Evolutionary conservation across 1,139 yeast species (phyloP).

Genomic region (Hyphopichia wangnamkhiaoensis): DNA sequence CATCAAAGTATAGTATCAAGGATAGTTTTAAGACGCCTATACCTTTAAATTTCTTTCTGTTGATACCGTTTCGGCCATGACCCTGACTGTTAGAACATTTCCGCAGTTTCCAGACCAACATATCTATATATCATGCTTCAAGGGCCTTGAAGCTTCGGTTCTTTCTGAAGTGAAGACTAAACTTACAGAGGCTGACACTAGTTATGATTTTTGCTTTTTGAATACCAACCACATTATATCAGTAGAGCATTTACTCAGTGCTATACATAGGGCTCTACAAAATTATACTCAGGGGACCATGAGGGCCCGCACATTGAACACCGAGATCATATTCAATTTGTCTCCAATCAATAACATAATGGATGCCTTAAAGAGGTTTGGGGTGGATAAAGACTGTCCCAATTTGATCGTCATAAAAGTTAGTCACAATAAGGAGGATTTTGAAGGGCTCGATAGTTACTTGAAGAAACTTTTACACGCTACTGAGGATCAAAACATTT

Average conservation of each 20-base stretch:
- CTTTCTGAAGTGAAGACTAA: conserved; percentile 28
- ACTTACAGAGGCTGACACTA: conserved; percentile 30
- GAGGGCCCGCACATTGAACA: conserved; percentile 43
- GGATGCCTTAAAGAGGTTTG: conserved; percentile 46
- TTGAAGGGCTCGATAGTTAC: conserved; percentile 14
- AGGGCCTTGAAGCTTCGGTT: conserved; percentile 16
- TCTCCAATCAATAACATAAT: conserved; percentile 46
- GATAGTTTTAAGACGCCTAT: no score
- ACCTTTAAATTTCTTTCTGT: no score
- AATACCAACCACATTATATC: conserved; percentile 41
- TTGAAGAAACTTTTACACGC: conserved; percentile 18
- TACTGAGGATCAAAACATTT: conserved; percentile 11
- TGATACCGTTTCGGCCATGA: no score
- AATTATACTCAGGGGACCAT: conserved; percentile 26
- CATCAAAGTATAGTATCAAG: no score
- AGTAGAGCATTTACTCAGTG: conserved; percentile 34
- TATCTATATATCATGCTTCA: conserved; percentile 26
- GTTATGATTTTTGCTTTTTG: conserved; percentile 42
- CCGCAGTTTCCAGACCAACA: conserved; percentile 36
- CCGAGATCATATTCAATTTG: conserved; percentile 43
- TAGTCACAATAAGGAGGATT: conserved; percentile 10
- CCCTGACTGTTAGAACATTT: conserved; percentile 17
- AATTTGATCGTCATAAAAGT: conserved; percentile 37
- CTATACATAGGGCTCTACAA: conserved; percentile 36
- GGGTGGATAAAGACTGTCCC: conserved; percentile 32